phyloP scores from a whole-genome alignment of 495 filamentous ascomycete species.

The Aspergillus haitiensis region DNA sequence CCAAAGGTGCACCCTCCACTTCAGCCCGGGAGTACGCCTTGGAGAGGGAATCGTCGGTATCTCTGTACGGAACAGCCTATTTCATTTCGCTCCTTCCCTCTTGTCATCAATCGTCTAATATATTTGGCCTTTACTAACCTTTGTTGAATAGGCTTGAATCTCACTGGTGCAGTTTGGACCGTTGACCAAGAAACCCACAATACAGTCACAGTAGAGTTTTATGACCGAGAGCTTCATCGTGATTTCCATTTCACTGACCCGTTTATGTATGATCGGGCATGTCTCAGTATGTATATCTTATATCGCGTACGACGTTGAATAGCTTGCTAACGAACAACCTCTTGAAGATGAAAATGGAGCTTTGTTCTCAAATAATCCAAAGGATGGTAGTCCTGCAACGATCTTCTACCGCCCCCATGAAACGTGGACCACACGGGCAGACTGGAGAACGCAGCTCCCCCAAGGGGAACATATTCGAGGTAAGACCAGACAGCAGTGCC shows the following conservation, averaged over 20 bases:
- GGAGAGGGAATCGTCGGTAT: conserved; percentile 91
- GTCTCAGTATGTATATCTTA: conserved; percentile 53
- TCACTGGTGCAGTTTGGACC: conserved; percentile 94
- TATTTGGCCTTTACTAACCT: conserved; percentile 25
- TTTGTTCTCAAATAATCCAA: conserved; percentile 80
- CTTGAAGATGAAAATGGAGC: conserved; percentile 72
- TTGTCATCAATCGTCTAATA: background rate
- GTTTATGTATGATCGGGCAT: conserved; percentile 94
- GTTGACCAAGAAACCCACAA: conserved; percentile 93
- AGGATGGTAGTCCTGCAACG: conserved; percentile 66
- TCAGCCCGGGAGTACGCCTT: conserved; percentile 92
- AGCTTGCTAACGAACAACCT: conserved; percentile 33
- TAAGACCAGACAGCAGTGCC: conserved; percentile 23
- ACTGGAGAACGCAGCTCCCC: conserved; percentile 87
- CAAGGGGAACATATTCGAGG: conserved; percentile 72
- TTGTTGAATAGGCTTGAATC: conserved; percentile 61
- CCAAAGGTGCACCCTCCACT: conserved; percentile 79
- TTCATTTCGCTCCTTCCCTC: background rate
- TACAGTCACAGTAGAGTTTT: conserved; percentile 96
- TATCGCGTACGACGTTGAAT: background rate
- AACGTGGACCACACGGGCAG: conserved; percentile 86
- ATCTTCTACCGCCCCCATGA: conserved; percentile 98
- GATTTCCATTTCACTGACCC: conserved; percentile 97
- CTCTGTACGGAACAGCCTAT: conserved; percentile 56
- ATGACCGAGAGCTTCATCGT: conserved; percentile 85